phyloP scores from a whole-genome alignment of 1,284 basidiomycete species.

The Volvariella volvacea region DNA sequence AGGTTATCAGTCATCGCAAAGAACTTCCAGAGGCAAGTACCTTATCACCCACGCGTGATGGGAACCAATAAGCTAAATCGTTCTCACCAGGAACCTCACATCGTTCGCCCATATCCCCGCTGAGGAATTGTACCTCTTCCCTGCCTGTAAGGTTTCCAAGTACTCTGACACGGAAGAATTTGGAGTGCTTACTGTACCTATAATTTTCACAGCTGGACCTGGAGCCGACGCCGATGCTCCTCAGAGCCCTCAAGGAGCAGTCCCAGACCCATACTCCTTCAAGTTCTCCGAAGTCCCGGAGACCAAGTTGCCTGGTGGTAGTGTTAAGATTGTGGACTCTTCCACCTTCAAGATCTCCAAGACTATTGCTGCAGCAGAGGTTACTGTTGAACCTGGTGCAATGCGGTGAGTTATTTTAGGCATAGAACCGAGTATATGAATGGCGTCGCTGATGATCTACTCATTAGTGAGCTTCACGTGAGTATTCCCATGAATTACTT shows the following conservation, averaged over 20 bases:
- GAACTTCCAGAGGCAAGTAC: conserved; percentile 51
- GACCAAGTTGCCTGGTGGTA: conserved; percentile 49
- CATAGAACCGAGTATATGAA: not conserved
- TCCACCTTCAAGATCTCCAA: conserved; percentile 44
- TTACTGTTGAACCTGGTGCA: conserved; percentile 62
- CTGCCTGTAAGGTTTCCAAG: no score
- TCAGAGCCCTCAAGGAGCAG: conserved; percentile 42
- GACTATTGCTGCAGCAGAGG: conserved; percentile 59
- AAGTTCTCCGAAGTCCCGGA: conserved; percentile 43
- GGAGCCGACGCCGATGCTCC: conserved; percentile 28
- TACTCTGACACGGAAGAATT: no score
- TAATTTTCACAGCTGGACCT: conserved; percentile 27
- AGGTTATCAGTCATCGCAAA: conserved; percentile 48
- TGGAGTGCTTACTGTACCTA: conserved; percentile 11
- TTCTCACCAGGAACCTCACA: conserved; percentile 26
- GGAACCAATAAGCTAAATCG: conserved; percentile 1
- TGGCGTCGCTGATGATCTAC: not conserved
- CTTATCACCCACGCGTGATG: not conserved
- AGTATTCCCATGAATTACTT: conserved; percentile 10
- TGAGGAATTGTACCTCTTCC: conserved; percentile 64
- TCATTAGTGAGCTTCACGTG: conserved; percentile 36
- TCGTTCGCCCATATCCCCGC: conserved; percentile 54
- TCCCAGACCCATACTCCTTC: conserved; percentile 48
- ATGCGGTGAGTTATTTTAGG: conserved; percentile 40
- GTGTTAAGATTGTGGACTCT: conserved; percentile 58